A percentile compares a stretch with the other conserved stretches of the same genome.
phyloP scores from a whole-genome alignment of 495 filamentous ascomycete species.

The Astrothelium macrocarpum region DNA sequence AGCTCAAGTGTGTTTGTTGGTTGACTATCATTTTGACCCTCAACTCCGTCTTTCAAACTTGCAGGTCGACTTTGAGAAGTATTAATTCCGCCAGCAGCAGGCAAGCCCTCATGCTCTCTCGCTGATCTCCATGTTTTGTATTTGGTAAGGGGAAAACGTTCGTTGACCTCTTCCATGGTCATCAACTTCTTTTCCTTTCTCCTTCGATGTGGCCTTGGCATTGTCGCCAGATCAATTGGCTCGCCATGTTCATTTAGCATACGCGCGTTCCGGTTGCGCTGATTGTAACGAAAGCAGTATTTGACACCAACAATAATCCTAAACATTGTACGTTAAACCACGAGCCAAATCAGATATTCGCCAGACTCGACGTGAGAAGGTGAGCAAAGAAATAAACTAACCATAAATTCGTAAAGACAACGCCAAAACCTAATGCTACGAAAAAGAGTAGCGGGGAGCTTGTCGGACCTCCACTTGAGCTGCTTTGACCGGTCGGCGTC shows the following conservation, averaged over 20 bases:
- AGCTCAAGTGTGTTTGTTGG: slow-evolving; percentile 23
- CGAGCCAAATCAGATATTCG: background rate
- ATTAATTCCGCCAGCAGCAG: slow-evolving; percentile 77
- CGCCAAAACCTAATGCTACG: slow-evolving; percentile 92
- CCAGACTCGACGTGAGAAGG: background rate
- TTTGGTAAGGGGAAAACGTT: slow-evolving; percentile 87
- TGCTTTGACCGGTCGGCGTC: background rate
- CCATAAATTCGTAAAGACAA: slow-evolving; percentile 99
- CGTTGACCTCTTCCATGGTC: slow-evolving; percentile 98
- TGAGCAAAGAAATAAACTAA: slow-evolving; percentile 35
- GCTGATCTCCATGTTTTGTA: slow-evolving; percentile 90
- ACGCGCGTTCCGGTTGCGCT: slow-evolving; percentile 71
- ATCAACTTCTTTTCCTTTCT: slow-evolving; percentile 94
- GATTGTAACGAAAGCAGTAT: slow-evolving; percentile 98
- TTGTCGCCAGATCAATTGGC: slow-evolving; percentile 69
- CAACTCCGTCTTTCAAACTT: slow-evolving; percentile 56
- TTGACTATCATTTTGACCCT: slow-evolving; percentile 36
- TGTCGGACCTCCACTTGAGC: slow-evolving; percentile 43
- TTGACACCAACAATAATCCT: slow-evolving; percentile 99
- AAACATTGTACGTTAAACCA: background rate
- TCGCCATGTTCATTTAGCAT: slow-evolving; percentile 72
- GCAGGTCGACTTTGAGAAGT: slow-evolving; percentile 54
- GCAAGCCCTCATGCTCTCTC: slow-evolving; percentile 72
- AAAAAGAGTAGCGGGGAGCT: slow-evolving; percentile 92
- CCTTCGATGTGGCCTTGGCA: slow-evolving; percentile 71